Conservation (phyloP, 164 flowering plant genomes). For the Chloranthus sessilifolius region DNA sequence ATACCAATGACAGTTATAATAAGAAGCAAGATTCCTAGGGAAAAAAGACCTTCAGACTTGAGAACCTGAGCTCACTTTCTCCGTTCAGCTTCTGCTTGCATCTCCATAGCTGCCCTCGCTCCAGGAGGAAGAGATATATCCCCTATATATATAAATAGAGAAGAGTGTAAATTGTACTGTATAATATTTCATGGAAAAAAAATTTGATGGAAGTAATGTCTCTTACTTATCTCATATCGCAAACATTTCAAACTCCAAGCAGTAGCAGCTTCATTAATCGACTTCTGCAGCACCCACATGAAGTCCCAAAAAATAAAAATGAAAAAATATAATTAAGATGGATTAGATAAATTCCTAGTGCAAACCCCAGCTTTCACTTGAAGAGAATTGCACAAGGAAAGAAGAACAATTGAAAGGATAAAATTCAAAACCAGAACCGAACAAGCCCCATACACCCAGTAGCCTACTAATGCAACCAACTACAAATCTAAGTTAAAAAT, state of each 20-base stretch:
- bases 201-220: neutral
- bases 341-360: too few relatives aligned
- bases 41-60: slow-evolving; percentile 69
- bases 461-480: too few relatives aligned
- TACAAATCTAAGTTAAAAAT: too few relatives aligned
- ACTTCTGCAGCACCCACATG: slow-evolving; percentile 39
- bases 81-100: slow-evolving; percentile 99
- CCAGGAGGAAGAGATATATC: slow-evolving; percentile 91
- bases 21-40: too few relatives aligned
- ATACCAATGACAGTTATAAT: too few relatives aligned
- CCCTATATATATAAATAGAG: slow-evolving; percentile 33
- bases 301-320: slow-evolving; percentile 5
- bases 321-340: too few relatives aligned
- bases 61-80: slow-evolving; percentile 88
- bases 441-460: too few relatives aligned
- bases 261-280: slow-evolving; percentile 82
- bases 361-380: too few relatives aligned
- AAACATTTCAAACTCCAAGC: slow-evolving; percentile 90
- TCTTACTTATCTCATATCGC: slow-evolving; percentile 91
- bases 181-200: neutral
- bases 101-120: slow-evolving; percentile 87
- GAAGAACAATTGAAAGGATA: too few relatives aligned
- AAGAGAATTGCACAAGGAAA: too few relatives aligned
- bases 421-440: too few relatives aligned
- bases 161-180: neutral